Conservation (phyloP, 2,329 filamentous ascomycete species). For the Diaporthe humulicola region DNA sequence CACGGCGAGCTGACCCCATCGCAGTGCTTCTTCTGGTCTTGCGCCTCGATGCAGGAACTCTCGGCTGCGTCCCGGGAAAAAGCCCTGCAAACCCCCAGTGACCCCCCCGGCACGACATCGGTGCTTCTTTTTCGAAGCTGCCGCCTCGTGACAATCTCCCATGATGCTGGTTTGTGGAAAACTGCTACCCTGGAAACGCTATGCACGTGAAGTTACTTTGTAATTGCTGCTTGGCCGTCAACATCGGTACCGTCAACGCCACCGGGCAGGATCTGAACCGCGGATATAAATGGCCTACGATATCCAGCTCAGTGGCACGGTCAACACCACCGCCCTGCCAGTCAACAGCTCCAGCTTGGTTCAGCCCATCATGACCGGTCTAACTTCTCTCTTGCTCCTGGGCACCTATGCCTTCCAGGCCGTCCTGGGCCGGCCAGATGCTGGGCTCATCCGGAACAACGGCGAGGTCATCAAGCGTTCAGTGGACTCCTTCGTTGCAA, state of each 20-base stretch:
- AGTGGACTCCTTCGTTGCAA: constrained; percentile 66
- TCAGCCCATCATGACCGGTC: constrained; percentile 39
- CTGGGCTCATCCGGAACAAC: constrained; percentile 49
- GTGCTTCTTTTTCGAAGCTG: constrained; percentile 42
- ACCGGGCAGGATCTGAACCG: background rate
- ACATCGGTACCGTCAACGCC: background rate
- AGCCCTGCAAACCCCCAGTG: constrained; percentile 4
- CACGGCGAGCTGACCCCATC: constrained; percentile 12
- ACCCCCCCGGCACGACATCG: constrained; percentile 46
- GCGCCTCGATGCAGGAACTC: constrained; percentile 33
- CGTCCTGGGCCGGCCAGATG: constrained; percentile 61
- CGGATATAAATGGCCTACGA: constrained; percentile 29
- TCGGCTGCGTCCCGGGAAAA: constrained; percentile 23
- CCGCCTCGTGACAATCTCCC: constrained; percentile 24
- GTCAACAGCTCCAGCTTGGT: constrained; percentile 33
- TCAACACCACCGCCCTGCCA: constrained; percentile 18
- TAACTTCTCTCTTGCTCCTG: constrained; percentile 64
- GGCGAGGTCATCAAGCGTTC: constrained; percentile 58
- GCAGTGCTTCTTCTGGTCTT: constrained; percentile 4
- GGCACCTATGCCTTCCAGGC: constrained; percentile 65
- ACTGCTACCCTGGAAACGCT: constrained; percentile 23
- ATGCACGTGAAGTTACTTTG: constrained; percentile 14
- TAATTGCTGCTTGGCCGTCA: constrained; percentile 16
- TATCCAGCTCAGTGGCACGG: constrained; percentile 9
- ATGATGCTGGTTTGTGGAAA: constrained; percentile 22